These are phyloP conservation scores for Cyclocybe cylindracea DNA, from an alignment of 768 basidiomycete genomes.

Conservation along the genomic window DNA sequence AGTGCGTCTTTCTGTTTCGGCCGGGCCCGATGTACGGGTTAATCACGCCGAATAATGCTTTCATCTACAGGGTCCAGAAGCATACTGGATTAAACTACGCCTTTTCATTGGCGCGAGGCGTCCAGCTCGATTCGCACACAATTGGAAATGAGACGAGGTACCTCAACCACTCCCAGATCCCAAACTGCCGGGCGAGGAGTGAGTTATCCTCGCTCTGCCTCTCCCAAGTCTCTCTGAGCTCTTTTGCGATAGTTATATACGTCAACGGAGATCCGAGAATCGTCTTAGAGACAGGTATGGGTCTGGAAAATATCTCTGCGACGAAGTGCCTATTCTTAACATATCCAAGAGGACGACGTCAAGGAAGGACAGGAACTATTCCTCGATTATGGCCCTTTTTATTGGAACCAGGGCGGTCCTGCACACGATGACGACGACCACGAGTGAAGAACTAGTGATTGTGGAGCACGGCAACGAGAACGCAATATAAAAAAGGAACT, in stretches of 20 bases:
- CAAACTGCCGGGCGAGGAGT: constrained; percentile 13
- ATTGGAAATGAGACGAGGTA: constrained; percentile 47
- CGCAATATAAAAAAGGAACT: no score
- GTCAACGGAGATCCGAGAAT: constrained; percentile 14
- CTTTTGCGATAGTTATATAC: neutral
- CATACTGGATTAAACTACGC: constrained; percentile 16
- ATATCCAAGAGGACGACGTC: neutral
- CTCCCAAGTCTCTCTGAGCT: neutral
- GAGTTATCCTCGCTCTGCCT: neutral
- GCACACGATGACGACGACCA: no score
- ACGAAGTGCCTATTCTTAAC: neutral
- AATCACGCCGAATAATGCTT: neutral
- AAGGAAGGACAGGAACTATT: constrained; percentile 10
- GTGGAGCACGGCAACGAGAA: no score
- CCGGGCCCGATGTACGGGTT: neutral
- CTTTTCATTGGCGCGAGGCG: constrained; percentile 5
- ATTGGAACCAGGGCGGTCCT: neutral
- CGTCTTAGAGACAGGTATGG: constrained; percentile 5
- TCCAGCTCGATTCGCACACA: constrained; percentile 38
- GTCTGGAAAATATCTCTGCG: neutral
- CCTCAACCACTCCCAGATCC: constrained; percentile 32
- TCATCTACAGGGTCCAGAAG: constrained; percentile 11
- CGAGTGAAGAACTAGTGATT: no score
- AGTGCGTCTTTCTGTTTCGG: neutral
- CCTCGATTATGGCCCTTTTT: constrained; percentile 9